phyloP scores from a whole-genome alignment of 2,329 filamentous ascomycete genomes.

The Dichotomopilus funicola region DNA sequence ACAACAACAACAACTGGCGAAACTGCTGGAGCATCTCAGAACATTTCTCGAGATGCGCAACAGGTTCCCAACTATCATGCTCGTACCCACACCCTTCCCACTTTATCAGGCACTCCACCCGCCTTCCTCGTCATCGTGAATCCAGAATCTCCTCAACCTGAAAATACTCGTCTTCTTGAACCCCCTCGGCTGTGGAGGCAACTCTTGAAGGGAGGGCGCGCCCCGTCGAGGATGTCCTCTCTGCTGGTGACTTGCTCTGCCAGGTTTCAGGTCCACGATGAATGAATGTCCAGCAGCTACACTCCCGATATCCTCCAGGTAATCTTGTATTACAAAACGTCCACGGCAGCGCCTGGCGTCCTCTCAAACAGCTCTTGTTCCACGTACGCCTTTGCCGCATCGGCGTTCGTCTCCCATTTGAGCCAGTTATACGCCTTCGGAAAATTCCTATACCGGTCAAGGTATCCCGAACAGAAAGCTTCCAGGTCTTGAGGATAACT shows the following conservation, averaged over 20 bases:
- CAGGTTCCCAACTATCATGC: conserved; percentile 15
- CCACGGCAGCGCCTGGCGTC: neutral
- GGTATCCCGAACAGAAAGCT: neutral
- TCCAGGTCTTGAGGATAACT: conserved; percentile 1
- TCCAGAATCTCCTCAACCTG: neutral
- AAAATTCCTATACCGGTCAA: neutral
- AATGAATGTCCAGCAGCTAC: neutral
- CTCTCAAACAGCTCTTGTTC: neutral
- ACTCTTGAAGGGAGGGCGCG: neutral
- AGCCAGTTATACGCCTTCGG: conserved; percentile 5
- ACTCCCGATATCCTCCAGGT: neutral
- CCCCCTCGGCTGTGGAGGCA: neutral
- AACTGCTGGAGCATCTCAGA: conserved; percentile 15
- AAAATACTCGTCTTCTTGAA: neutral
- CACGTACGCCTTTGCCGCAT: neutral
- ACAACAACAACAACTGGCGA: neutral
- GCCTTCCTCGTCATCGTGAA: neutral
- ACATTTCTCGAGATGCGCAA: conserved; percentile 14
- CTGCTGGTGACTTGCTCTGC: neutral
- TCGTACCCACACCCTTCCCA: conserved; percentile 5
- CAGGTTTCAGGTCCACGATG: neutral
- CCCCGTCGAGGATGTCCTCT: neutral
- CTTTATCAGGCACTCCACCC: neutral
- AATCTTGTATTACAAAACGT: neutral
- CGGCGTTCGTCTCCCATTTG: conserved; percentile 1